Conservation (phyloP, 2,329 filamentous ascomycete genomes). For the Claviceps capensis region DNA sequence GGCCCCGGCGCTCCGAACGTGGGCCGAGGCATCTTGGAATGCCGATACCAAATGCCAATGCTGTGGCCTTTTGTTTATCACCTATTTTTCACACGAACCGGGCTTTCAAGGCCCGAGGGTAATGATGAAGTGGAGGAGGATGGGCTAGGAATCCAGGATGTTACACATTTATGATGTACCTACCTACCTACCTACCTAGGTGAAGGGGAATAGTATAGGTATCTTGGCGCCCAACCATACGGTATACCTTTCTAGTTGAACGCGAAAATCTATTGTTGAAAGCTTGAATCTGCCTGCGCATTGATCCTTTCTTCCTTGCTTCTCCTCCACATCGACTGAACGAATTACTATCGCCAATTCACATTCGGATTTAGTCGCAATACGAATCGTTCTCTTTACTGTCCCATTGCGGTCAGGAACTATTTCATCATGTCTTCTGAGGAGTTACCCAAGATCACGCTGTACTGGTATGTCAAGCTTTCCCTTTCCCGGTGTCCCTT, state of each 20-base stretch:
- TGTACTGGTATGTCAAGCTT: conserved; percentile 43
- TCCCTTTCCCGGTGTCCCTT: not conserved
- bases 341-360: not conserved
- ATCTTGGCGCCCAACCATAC: too few species aligned
- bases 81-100: too few species aligned
- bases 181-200: too few species aligned
- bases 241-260: too few species aligned
- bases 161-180: too few species aligned
- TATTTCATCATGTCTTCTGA: not conserved
- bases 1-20: not conserved
- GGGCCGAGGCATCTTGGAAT: not conserved
- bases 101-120: too few species aligned
- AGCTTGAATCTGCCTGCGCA: not conserved
- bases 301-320: not conserved
- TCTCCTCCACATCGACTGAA: not conserved
- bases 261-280: not conserved
- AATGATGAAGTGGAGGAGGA: not conserved
- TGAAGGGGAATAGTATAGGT: too few species aligned
- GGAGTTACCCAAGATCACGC: conserved; percentile 38
- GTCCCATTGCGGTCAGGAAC: not conserved
- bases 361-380: not conserved
- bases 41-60: not conserved
- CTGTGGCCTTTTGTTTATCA: too few species aligned
- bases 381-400: not conserved
- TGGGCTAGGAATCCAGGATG: too few species aligned